Evolutionary conservation across 2,329 filamentous ascomycete genomes (phyloP).

Genomic region (Leptographium lundbergii): DNA sequence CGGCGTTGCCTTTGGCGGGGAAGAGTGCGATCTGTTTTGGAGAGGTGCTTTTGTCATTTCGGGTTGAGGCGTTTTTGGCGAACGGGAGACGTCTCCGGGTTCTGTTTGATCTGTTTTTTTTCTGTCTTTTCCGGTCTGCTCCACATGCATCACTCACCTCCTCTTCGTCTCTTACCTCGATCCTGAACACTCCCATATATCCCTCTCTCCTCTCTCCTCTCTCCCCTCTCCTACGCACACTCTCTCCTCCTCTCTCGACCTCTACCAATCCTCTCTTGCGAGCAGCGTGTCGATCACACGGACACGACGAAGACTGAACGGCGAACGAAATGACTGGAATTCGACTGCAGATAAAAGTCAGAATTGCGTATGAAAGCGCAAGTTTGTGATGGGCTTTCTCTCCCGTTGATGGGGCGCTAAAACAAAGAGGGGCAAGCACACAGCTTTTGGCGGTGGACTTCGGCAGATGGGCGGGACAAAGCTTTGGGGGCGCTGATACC

Average conservation of each 20-base stretch:
- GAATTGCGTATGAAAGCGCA: background rate
- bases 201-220: background rate
- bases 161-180: background rate
- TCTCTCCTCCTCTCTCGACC: background rate
- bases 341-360: background rate
- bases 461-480: conserved; percentile 1
- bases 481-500: background rate
- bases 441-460: background rate
- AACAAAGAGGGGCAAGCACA: background rate
- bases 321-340: background rate
- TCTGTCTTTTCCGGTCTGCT: background rate
- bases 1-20: background rate
- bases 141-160: background rate
- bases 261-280: background rate
- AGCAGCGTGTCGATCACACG: background rate
- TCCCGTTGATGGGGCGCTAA: background rate
- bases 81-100: background rate
- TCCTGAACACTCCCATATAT: background rate
- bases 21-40: background rate
- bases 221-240: background rate
- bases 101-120: background rate
- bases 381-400: background rate
- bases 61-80: background rate
- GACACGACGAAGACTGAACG: background rate
- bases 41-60: background rate